phyloP scores from a whole-genome alignment of 2,329 filamentous ascomycete genomes.

The Colletotrichum chrysophilum region DNA sequence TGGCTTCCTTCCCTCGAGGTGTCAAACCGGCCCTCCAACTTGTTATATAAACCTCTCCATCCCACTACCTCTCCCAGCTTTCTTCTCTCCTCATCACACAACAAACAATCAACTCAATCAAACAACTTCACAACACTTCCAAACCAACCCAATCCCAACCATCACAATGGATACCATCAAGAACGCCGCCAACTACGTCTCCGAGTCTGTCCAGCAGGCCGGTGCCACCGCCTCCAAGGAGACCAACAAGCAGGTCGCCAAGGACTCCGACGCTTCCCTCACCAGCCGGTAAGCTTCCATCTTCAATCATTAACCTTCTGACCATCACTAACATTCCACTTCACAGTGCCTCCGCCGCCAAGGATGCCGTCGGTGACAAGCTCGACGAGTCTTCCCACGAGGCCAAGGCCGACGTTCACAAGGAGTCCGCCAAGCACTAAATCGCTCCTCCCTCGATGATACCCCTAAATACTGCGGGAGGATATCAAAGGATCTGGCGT shows the following conservation, averaged over 20 bases:
- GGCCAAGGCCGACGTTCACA: constrained; percentile 47
- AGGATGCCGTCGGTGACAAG: constrained; percentile 55
- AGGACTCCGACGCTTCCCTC: constrained; percentile 59
- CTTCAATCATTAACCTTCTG: accelerated
- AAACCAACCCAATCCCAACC: constrained; percentile 29
- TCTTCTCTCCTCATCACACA: constrained; percentile 24
- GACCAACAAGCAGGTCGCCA: constrained; percentile 72
- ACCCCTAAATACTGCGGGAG: constrained; percentile 17
- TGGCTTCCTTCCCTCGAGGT: neutral
- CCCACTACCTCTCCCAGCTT: constrained; percentile 2
- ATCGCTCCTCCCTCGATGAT: constrained; percentile 11
- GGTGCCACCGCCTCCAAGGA: constrained; percentile 66
- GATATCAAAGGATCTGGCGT: constrained; percentile 15
- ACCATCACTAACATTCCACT: constrained; percentile 27
- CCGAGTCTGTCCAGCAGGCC: constrained; percentile 66
- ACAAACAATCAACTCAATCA: constrained; percentile 24
- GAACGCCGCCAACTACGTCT: constrained; percentile 73
- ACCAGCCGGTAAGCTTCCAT: constrained; percentile 54
- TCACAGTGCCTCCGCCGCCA: constrained; percentile 50
- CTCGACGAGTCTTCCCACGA: constrained; percentile 43
- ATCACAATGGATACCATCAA: constrained; percentile 57
- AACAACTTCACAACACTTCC: constrained; percentile 25
- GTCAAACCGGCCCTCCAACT: constrained; percentile 11
- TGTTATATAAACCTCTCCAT: constrained; percentile 28
- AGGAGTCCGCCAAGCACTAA: constrained; percentile 30